Evolutionary conservation across 352 stramenopile genomes (phyloP), one percentile per base, ranked within the genome.

Genomic region (Pythium scleroteichum): DNA sequence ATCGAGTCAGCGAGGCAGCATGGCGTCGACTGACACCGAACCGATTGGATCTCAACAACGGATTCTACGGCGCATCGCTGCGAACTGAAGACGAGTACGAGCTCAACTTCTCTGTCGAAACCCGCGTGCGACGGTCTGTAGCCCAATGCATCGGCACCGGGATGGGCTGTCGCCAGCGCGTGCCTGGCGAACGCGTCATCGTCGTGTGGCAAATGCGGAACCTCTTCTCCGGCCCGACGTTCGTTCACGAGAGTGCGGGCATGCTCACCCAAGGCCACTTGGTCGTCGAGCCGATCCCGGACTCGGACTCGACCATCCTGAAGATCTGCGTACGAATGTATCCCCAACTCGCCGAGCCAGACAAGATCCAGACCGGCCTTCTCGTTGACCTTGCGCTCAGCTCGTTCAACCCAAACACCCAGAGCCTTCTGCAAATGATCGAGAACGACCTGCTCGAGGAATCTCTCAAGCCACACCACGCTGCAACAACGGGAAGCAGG

Each of bases 391-490:
- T 55, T 29, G 26, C 32, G 32, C 32, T 55, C 29, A 55, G 40
- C 59, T 27, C 51, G 45, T 44, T 59, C 23, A 29, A 44, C 46
- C 26, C 33, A 7, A 60, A 55, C 29, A 50, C 48, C 12, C 33
- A 57, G 23, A 42, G 44, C 26, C 54, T 62, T 8, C 41, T 60
- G 17, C 53, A 60, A 24, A 32, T 48, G 10, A 48, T 62, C 16
- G 55, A 62, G 46, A 62, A 62, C 44, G 23, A 41, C 4, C 55
- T 62, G 13, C 20, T 62, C 1, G 55, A 62, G 48, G 27, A 40
- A 20, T 42, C 48, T 3, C 29, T 55, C 19, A 29, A 48, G 41
- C 20, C 39, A 46, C 5, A 39, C 8, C 33, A 39, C 33, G 14
- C 33, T 39, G 33, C 33, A 39, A 39, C 14, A 14, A 39, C 14